Evolutionary conservation across 2,329 filamentous ascomycete species (phyloP).

Genomic region (Fusarium setosum): DNA sequence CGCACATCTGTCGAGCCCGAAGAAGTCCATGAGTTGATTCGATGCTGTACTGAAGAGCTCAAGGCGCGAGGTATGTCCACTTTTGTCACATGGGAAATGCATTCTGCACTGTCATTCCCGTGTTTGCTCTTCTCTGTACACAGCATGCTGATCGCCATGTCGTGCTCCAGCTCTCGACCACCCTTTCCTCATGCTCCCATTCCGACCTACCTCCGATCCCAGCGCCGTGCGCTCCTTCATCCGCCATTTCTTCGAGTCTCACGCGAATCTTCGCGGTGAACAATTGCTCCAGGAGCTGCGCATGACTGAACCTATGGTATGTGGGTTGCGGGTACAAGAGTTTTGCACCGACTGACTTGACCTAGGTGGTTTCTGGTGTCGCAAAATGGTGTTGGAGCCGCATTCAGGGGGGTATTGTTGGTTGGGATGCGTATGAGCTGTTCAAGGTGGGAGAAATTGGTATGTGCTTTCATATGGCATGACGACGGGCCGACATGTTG

Average conservation of each 20-base stretch:
- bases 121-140: neutral
- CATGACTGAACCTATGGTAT: constrained; percentile 92
- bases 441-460: constrained; percentile 95
- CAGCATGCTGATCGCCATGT: constrained; percentile 35
- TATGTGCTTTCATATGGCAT: constrained; percentile 49
- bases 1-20: constrained; percentile 86
- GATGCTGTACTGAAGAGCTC: constrained; percentile 88
- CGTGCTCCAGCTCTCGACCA: constrained; percentile 77
- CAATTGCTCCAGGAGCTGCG: constrained; percentile 85
- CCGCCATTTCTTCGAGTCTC: constrained; percentile 87
- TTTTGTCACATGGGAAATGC: constrained; percentile 6
- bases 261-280: constrained; percentile 74
- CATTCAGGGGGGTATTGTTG: constrained; percentile 89
- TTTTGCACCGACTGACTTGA: constrained; percentile 36
- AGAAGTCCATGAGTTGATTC: constrained; percentile 89
- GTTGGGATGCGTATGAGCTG: constrained; percentile 96
- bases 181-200: constrained; percentile 93
- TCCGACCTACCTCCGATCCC: constrained; percentile 91
- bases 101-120: neutral
- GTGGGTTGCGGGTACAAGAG: constrained; percentile 39
- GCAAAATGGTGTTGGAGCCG: constrained; percentile 99
- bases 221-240: constrained; percentile 93
- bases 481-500: neutral
- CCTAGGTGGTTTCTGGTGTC: constrained; percentile 88
- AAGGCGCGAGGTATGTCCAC: constrained; percentile 87